Conservation (phyloP, 2,329 filamentous ascomycete species). For the Cladosporium colombiae region DNA sequence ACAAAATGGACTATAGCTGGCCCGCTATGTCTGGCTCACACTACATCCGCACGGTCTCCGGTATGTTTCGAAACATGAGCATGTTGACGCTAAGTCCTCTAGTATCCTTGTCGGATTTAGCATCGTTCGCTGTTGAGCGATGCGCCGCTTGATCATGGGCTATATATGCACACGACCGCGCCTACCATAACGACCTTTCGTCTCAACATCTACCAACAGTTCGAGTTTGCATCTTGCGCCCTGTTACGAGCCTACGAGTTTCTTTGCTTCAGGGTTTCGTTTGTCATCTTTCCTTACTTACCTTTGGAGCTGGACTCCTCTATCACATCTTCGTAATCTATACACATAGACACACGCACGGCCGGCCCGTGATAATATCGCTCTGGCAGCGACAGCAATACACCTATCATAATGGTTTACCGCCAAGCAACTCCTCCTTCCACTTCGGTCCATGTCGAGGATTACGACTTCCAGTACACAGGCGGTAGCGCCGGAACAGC, state of each 20-base stretch:
- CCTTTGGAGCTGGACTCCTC: slow-evolving; percentile 48
- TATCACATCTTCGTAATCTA: slow-evolving; percentile 23
- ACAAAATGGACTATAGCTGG: background rate
- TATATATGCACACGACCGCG: slow-evolving; percentile 16
- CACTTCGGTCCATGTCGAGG: slow-evolving; percentile 34
- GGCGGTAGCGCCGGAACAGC: slow-evolving; percentile 36
- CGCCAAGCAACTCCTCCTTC: slow-evolving; percentile 49
- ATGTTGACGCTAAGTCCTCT: slow-evolving; percentile 14
- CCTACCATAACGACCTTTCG: slow-evolving; percentile 26
- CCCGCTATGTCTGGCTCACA: slow-evolving; percentile 12
- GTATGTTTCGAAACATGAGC: slow-evolving; percentile 16
- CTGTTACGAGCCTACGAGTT: slow-evolving; percentile 42
- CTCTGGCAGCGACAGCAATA: slow-evolving; percentile 41
- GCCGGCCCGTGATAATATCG: slow-evolving; percentile 26
- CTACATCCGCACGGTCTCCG: slow-evolving; percentile 18
- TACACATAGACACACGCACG: slow-evolving; percentile 22
- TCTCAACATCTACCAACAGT: slow-evolving; percentile 27
- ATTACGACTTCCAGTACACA: slow-evolving; percentile 32
- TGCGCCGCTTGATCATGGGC: slow-evolving; percentile 1
- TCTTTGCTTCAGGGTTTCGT: slow-evolving; percentile 40
- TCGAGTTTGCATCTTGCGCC: slow-evolving; percentile 26
- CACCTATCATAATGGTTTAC: slow-evolving; percentile 40
- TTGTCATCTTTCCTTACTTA: slow-evolving; percentile 35
- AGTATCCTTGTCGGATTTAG: slow-evolving; percentile 12
- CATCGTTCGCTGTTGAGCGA: slow-evolving; percentile 19